phyloP scores from a whole-genome alignment of 2,329 filamentous ascomycete species.

The Stylonectria norvegica region DNA sequence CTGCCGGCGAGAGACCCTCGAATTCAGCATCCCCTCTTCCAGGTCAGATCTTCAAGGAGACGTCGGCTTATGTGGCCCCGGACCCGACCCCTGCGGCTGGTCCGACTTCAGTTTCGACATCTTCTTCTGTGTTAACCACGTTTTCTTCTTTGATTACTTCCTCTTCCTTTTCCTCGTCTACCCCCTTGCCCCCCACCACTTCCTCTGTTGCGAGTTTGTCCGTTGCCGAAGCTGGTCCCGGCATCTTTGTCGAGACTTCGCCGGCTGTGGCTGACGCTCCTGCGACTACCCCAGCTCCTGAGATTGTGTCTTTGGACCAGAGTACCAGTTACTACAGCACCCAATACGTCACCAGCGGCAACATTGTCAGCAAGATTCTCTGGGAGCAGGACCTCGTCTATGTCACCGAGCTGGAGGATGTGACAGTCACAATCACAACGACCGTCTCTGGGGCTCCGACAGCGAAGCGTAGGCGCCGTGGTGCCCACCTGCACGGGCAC shows the following conservation, averaged over 20 bases:
- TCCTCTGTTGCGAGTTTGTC: slow-evolving; percentile 10
- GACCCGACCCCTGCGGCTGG: slow-evolving; percentile 13
- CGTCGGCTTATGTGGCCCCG: slow-evolving; percentile 17
- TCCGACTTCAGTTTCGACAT: slow-evolving; percentile 2
- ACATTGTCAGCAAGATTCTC: slow-evolving; percentile 53
- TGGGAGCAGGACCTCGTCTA: slow-evolving; percentile 55
- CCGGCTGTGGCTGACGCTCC: slow-evolving; percentile 8
- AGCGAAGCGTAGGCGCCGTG: slow-evolving; percentile 26
- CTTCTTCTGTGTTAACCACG: slow-evolving; percentile 3
- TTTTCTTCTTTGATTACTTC: slow-evolving; percentile 3
- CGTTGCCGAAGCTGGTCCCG: slow-evolving; percentile 8
- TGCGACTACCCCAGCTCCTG: slow-evolving; percentile 27
- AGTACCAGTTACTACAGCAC: slow-evolving; percentile 44
- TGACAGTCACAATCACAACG: slow-evolving; percentile 39
- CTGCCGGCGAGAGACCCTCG: slow-evolving; percentile 33
- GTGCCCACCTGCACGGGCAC: slow-evolving; percentile 37
- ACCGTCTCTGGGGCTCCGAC: slow-evolving; percentile 19
- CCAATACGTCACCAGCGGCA: slow-evolving; percentile 49
- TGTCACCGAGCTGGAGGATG: slow-evolving; percentile 44
- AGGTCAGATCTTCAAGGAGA: slow-evolving; percentile 43
- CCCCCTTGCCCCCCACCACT: slow-evolving; percentile 5
- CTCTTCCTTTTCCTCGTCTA: slow-evolving; percentile 7
- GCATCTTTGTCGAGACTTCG: slow-evolving; percentile 13
- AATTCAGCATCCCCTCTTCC: slow-evolving; percentile 35
- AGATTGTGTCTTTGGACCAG: slow-evolving; percentile 16